Percentiles rank a stretch among this genome's conserved stretches.
These are phyloP conservation scores for Arthrocladium fulminans DNA, from an alignment of 2,329 filamentous ascomycete species.

Conservation along the genomic window DNA sequence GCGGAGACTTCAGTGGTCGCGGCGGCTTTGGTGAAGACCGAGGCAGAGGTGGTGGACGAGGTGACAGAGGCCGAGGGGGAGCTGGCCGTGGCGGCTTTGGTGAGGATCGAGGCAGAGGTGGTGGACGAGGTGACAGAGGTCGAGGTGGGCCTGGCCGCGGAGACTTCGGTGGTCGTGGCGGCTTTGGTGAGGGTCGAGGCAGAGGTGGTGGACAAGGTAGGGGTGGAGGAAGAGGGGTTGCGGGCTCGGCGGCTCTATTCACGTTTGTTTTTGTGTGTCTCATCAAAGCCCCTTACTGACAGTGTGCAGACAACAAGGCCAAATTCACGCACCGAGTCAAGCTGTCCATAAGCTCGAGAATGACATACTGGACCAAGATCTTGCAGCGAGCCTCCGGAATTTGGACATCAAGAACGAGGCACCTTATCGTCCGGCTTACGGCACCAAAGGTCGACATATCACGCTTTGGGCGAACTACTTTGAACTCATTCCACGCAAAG, in stretches of 20 bases:
- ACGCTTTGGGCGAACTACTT: conserved; percentile 34
- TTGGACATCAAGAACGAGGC: neutral
- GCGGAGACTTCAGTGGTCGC: neutral
- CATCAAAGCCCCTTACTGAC: neutral
- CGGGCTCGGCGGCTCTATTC: neutral
- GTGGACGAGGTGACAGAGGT: neutral
- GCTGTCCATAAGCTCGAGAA: neutral
- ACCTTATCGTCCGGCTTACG: conserved; percentile 33
- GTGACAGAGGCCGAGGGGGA: neutral
- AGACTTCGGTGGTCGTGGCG: too few species aligned
- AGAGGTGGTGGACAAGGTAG: neutral
- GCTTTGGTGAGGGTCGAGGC: neutral
- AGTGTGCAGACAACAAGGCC: neutral
- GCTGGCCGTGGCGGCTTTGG: neutral
- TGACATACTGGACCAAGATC: neutral
- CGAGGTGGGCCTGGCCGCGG: neutral
- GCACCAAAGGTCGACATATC: conserved; percentile 27
- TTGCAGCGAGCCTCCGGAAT: neutral
- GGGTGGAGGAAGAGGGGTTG: neutral
- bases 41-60: neutral
- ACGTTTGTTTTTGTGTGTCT: neutral
- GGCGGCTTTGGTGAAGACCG: neutral
- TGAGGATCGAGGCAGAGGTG: neutral
- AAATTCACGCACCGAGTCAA: neutral
- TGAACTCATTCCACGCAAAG: conserved; percentile 29